Evolutionary conservation across 257 asterid genomes (phyloP).

Genomic region (Phtheirospermum japonicum): DNA sequence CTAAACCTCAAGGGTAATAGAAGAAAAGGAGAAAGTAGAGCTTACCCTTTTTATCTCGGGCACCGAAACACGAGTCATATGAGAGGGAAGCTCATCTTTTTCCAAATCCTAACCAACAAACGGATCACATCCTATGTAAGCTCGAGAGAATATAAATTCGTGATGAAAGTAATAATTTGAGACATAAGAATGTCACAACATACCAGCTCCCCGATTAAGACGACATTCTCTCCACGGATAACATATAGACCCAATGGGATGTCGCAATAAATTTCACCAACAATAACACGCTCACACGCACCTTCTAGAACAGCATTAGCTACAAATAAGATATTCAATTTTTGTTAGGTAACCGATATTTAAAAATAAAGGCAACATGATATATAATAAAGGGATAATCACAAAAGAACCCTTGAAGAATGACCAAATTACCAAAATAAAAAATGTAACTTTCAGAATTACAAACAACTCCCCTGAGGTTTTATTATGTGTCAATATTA

Average conservation of each 20-base stretch:
- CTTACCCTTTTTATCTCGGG: conserved; percentile 76
- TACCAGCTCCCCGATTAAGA: conserved; percentile 97
- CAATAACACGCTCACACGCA: conserved; percentile 91
- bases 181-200: not conserved
- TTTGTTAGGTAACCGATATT: not conserved
- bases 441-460: too few relatives aligned
- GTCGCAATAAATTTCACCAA: conserved; percentile 85
- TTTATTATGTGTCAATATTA: too few relatives aligned
- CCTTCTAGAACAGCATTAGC: conserved; percentile 98
- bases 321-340: conserved; percentile 26
- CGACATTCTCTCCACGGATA: conserved; percentile 96
- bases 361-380: not conserved
- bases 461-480: too few relatives aligned
- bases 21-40: conserved; percentile 10
- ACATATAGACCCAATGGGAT: conserved; percentile 87
- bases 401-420: too few relatives aligned
- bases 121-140: conserved; percentile 16
- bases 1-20: not conserved
- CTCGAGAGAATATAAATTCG: not conserved
- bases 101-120: conserved; percentile 62
- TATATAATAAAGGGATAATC: not conserved
- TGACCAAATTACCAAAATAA: too few relatives aligned
- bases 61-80: conserved; percentile 73
- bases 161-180: not conserved
- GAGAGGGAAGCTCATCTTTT: conserved; percentile 89